These are phyloP conservation scores for Trichomonas gallinae DNA, from an alignment of 208 protist genomes.

Conservation along the genomic window DNA sequence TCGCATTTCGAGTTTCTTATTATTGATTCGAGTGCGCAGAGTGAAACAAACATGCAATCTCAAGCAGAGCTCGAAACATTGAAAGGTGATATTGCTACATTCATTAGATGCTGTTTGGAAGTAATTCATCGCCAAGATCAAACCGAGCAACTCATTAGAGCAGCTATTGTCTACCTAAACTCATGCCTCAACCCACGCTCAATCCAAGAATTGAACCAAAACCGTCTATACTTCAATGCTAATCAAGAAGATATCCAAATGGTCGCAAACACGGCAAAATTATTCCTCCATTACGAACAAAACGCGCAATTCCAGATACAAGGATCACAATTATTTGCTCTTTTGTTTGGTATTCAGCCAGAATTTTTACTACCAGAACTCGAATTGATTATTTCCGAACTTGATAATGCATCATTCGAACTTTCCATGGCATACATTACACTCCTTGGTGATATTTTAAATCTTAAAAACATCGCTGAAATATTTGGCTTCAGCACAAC, in stretches of 20 bases:
- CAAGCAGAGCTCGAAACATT: not conserved
- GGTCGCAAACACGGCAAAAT: not conserved
- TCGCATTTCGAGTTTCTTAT: not conserved
- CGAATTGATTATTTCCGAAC: not conserved
- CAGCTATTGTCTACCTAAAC: not conserved
- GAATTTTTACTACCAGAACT: not conserved
- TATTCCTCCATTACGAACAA: not conserved
- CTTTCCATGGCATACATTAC: not conserved
- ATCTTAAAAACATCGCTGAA: not conserved
- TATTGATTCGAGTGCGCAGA: not conserved
- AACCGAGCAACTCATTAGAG: not conserved
- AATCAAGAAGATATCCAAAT: not conserved
- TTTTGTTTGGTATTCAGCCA: not conserved
- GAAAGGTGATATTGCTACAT: not conserved
- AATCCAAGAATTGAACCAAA: not conserved
- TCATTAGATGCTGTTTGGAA: not conserved
- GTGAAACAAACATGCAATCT: not conserved
- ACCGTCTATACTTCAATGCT: not conserved
- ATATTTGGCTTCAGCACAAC: not conserved
- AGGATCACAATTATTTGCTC: not conserved
- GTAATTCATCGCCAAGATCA: not conserved
- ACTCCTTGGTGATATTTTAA: not conserved
- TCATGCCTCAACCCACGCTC: not conserved
- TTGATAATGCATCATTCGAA: not conserved
- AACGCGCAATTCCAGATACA: not conserved